Evolutionary conservation across 2,329 filamentous ascomycete genomes (phyloP).

Genomic region (Bertia moriformis): DNA sequence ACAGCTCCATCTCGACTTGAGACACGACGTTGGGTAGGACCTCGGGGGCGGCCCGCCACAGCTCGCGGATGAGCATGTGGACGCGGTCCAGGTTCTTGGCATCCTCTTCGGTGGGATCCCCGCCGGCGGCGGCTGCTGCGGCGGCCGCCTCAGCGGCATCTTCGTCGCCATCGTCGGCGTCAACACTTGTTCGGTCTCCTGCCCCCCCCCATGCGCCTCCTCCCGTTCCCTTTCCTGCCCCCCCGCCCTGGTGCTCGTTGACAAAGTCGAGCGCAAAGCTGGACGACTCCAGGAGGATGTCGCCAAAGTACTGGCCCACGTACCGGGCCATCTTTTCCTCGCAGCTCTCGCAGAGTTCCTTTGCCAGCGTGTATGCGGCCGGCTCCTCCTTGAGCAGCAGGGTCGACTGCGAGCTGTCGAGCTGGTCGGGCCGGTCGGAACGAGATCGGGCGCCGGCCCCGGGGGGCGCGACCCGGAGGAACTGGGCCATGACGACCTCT

Average conservation of each 20-base stretch:
- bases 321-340: constrained; percentile 90
- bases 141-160: constrained; percentile 45
- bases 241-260: constrained; percentile 33
- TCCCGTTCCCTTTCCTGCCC: constrained; percentile 6
- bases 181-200: no score
- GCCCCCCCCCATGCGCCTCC: no score
- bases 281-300: constrained; percentile 82
- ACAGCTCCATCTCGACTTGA: constrained; percentile 81
- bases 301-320: constrained; percentile 91
- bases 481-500: constrained; percentile 89
- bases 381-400: constrained; percentile 77
- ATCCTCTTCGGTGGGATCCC: no score
- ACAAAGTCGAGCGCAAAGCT: constrained; percentile 37
- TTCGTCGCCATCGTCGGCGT: constrained; percentile 45
- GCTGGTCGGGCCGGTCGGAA: constrained; percentile 35
- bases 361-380: constrained; percentile 89
- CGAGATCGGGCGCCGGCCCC: constrained; percentile 46
- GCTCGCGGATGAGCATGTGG: constrained; percentile 73
- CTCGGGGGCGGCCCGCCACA: constrained; percentile 81
- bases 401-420: constrained; percentile 69
- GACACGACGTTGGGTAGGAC: constrained; percentile 88
- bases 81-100: constrained; percentile 79
- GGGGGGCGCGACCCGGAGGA: constrained; percentile 70
- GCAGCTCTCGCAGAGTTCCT: constrained; percentile 77
- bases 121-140: constrained; percentile 52